Conservation (phyloP, 129 eudicot species). For the Daucus carota region DH1_v3.0 NC_030384.2:25420001-25420500, state of each 20-base stretch:
- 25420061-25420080: background rate
- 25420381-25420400: too few species aligned
- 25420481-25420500: background rate
- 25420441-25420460: background rate
- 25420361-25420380: too few species aligned
- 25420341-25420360: too few species aligned
- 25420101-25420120: background rate
- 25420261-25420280: background rate
- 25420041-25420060: background rate
- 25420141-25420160: background rate
- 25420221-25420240: too few species aligned
- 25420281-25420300: too few species aligned
- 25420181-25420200: background rate
- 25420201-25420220: background rate
- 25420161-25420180: background rate
- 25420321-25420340: too few species aligned
- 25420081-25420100: background rate
- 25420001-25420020: background rate
- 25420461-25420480: background rate
- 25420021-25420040: background rate
- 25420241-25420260: background rate
- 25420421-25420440: too few species aligned
- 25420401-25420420: too few species aligned
- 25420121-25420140: background rate
- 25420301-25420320: too few species aligned